A percentile compares a stretch with the other conserved stretches of the same genome.
These are phyloP conservation scores for Trichocomaceae sp. DNA, from an alignment of 2,329 filamentous ascomycete species.

Conservation along the genomic window DNA sequence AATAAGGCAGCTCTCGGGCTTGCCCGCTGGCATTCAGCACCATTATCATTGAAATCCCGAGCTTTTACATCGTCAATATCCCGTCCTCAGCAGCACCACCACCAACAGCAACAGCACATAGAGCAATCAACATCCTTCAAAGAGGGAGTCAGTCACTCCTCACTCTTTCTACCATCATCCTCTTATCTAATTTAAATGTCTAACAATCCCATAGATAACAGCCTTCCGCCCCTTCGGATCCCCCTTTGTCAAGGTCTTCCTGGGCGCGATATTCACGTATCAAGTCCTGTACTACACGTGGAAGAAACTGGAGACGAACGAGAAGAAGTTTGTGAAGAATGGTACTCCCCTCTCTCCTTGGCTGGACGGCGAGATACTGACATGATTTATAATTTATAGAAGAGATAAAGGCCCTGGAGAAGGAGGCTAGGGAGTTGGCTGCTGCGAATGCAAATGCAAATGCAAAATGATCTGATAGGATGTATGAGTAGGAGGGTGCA, in stretches of 20 bases:
- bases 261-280: slow-evolving; percentile 44
- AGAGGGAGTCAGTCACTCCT: slow-evolving; percentile 23
- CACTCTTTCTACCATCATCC: neutral
- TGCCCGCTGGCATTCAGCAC: neutral
- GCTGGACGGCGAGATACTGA: slow-evolving; percentile 3
- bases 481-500: no score
- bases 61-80: slow-evolving; percentile 6
- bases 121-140: slow-evolving; percentile 19
- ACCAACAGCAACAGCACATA: slow-evolving; percentile 1
- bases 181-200: neutral
- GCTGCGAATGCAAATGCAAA: slow-evolving; percentile 25
- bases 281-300: slow-evolving; percentile 44
- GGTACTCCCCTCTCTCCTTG: slow-evolving; percentile 19
- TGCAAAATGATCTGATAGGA: no score
- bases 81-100: slow-evolving; percentile 4
- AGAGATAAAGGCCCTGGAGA: slow-evolving; percentile 30
- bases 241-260: slow-evolving; percentile 44
- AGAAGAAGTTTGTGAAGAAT: slow-evolving; percentile 37
- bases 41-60: neutral
- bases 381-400: slow-evolving; percentile 19
- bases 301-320: slow-evolving; percentile 43
- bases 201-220: slow-evolving; percentile 24
- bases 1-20: neutral
- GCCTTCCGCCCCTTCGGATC: slow-evolving; percentile 36
- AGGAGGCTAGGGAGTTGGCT: slow-evolving; percentile 30